phyloP scores from a whole-genome alignment of 768 basidiomycete genomes.

The Pleurotus ostreatus region DNA sequence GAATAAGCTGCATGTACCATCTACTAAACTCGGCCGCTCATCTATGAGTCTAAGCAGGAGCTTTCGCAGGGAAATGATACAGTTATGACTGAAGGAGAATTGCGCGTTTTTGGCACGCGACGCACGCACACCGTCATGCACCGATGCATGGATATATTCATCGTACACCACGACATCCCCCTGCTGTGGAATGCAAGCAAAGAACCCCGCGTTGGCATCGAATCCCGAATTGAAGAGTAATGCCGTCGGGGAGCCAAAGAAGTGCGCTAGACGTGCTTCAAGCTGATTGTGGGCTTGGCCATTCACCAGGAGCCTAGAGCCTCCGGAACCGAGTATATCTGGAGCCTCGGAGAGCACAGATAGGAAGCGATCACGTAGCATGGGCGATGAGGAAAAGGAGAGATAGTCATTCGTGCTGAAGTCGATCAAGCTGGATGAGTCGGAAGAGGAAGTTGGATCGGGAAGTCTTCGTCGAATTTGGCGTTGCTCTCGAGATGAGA shows the following conservation, averaged over 20 bases:
- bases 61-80: slow-evolving; percentile 41
- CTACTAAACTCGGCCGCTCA: slow-evolving; percentile 29
- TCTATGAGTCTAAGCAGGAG: slow-evolving; percentile 38
- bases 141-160: slow-evolving; percentile 85
- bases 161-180: slow-evolving; percentile 81
- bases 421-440: slow-evolving; percentile 41
- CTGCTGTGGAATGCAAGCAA: slow-evolving; percentile 71
- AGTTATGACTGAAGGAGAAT: slow-evolving; percentile 71
- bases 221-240: slow-evolving; percentile 91
- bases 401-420: slow-evolving; percentile 95
- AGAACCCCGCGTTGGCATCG: slow-evolving; percentile 89
- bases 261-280: slow-evolving; percentile 61
- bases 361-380: slow-evolving; percentile 58
- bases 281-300: slow-evolving; percentile 65
- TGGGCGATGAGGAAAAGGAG: slow-evolving; percentile 61
- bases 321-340: slow-evolving; percentile 80
- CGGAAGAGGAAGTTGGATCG: slow-evolving; percentile 38
- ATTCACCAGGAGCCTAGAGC: slow-evolving; percentile 83
- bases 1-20: slow-evolving; percentile 54
- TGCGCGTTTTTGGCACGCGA: slow-evolving; percentile 42
- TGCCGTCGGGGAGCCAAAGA: slow-evolving; percentile 61
- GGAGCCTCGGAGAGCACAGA: slow-evolving; percentile 41
- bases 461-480: slow-evolving; percentile 70
- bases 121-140: slow-evolving; percentile 85
- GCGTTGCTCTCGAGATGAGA: slow-evolving; percentile 62